A percentile compares a stretch with the other conserved stretches of the same genome.
Conservation (phyloP, 2,329 filamentous ascomycete species). For the Fusarium sp. region DNA sequence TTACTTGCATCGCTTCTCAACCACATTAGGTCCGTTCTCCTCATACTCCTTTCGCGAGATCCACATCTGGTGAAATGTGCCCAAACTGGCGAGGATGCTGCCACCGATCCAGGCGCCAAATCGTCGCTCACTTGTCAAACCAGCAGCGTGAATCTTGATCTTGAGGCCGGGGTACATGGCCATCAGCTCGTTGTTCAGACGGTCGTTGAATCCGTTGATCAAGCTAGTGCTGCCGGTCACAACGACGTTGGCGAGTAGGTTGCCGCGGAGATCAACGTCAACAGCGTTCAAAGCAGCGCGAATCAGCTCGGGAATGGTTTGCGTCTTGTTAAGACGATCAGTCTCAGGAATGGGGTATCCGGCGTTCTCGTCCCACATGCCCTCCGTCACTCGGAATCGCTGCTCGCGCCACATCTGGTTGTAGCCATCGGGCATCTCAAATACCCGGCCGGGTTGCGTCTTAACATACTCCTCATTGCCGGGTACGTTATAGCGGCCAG, state of each 20-base stretch:
- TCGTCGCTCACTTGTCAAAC: slow-evolving; percentile 87
- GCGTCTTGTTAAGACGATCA: slow-evolving; percentile 73
- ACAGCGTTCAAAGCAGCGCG: slow-evolving; percentile 82
- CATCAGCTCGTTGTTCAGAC: slow-evolving; percentile 87
- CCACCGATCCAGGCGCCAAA: slow-evolving; percentile 98
- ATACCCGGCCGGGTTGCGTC: slow-evolving; percentile 83
- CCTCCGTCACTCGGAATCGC: slow-evolving; percentile 88
- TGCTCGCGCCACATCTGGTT: slow-evolving; percentile 96
- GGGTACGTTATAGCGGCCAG: slow-evolving; percentile 73
- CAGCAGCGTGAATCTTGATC: slow-evolving; percentile 90
- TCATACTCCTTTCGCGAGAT: slow-evolving; percentile 98
- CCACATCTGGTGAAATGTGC: slow-evolving; percentile 99
- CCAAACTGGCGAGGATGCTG: slow-evolving; percentile 93
- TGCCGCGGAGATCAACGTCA: slow-evolving; percentile 89
- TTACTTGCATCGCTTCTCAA: slow-evolving; percentile 97
- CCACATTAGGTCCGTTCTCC: slow-evolving; percentile 90
- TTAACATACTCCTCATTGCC: slow-evolving; percentile 85
- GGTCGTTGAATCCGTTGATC: slow-evolving; percentile 92
- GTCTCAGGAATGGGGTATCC: slow-evolving; percentile 69
- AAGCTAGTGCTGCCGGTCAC: slow-evolving; percentile 91
- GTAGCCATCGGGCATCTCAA: slow-evolving; percentile 97
- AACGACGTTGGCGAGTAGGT: slow-evolving; percentile 90
- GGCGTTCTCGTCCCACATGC: slow-evolving; percentile 89
- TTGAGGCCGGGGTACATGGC: slow-evolving; percentile 86
- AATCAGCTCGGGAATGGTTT: slow-evolving; percentile 89